These are phyloP conservation scores for Pseudogymnoascus verrucosus DNA, from an alignment of 2,329 filamentous ascomycete genomes.

Conservation along the genomic window DNA sequence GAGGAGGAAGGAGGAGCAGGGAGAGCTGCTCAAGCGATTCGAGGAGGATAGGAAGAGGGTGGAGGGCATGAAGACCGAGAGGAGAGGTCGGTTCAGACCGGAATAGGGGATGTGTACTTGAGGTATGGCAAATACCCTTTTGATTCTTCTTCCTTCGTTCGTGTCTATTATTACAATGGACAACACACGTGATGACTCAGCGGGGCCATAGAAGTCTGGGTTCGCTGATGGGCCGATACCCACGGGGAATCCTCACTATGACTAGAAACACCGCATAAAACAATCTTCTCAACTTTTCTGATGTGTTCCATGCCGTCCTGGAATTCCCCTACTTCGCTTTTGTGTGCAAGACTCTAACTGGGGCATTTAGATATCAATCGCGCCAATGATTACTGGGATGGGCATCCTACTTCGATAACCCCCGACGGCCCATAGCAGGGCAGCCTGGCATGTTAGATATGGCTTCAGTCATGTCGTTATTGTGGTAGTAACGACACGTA, in stretches of 20 bases:
- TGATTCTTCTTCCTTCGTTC: not conserved
- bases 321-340: not conserved
- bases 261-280: conserved; percentile 55
- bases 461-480: not conserved
- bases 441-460: not conserved
- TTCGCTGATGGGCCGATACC: conserved; percentile 24
- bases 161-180: not conserved
- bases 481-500: not conserved
- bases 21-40: conserved; percentile 61
- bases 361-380: not conserved
- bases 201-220: conserved; percentile 45
- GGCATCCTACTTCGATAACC: not conserved
- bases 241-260: conserved; percentile 33
- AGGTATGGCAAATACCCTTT: conserved; percentile 16
- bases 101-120: conserved; percentile 31
- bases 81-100: conserved; percentile 53
- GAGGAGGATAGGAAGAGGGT: conserved; percentile 69
- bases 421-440: not conserved
- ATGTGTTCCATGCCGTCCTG: conserved; percentile 24
- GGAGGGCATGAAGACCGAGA: conserved; percentile 59
- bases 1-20: conserved; percentile 67
- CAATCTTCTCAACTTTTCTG: conserved; percentile 62
- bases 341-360: not conserved
- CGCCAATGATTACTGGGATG: not conserved
- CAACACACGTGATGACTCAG: conserved; percentile 37